These are phyloP conservation scores for Pestalotiopsis sp. DNA, from an alignment of 2,329 filamentous ascomycete genomes.

Conservation along the genomic window DNA sequence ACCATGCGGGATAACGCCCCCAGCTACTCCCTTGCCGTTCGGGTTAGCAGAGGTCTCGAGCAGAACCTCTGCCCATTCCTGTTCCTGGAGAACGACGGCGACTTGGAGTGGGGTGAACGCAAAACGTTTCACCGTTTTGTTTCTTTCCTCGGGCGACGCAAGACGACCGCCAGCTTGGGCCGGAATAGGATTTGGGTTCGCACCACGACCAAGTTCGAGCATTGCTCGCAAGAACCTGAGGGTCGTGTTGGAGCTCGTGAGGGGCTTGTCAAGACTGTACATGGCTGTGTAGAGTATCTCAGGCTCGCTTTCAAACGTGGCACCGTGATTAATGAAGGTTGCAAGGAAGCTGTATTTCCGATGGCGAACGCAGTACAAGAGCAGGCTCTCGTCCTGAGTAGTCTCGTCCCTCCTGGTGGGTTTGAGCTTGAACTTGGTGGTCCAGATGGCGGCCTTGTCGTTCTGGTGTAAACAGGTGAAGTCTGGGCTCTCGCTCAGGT, in stretches of 20 bases:
- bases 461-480: neutral
- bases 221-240: slow-evolving; percentile 20
- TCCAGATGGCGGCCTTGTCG: neutral
- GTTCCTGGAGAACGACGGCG: slow-evolving; percentile 18
- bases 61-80: slow-evolving; percentile 20
- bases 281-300: slow-evolving; percentile 19
- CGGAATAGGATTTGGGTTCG: slow-evolving; percentile 18
- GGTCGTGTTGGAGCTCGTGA: slow-evolving; percentile 5
- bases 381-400: slow-evolving; percentile 11
- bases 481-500: slow-evolving; percentile 2
- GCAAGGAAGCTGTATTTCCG: slow-evolving; percentile 16
- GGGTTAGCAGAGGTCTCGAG: slow-evolving; percentile 18
- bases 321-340: slow-evolving; percentile 17
- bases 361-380: slow-evolving; percentile 16
- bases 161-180: neutral
- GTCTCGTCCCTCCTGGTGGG: neutral
- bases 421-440: neutral
- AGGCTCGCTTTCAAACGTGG: slow-evolving; percentile 15
- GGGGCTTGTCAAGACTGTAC: neutral
- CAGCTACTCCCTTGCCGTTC: slow-evolving; percentile 13
- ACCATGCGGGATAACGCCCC: slow-evolving; percentile 3
- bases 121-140: neutral
- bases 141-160: neutral
- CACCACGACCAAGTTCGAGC: slow-evolving; percentile 18
- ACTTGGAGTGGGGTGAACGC: slow-evolving; percentile 21